Percentiles rank a stretch among this genome's conserved stretches.
These are phyloP conservation scores for Aspergillus pseudoviridinutans DNA, from an alignment of 2,329 filamentous ascomycete species.

Conservation along the genomic window DNA sequence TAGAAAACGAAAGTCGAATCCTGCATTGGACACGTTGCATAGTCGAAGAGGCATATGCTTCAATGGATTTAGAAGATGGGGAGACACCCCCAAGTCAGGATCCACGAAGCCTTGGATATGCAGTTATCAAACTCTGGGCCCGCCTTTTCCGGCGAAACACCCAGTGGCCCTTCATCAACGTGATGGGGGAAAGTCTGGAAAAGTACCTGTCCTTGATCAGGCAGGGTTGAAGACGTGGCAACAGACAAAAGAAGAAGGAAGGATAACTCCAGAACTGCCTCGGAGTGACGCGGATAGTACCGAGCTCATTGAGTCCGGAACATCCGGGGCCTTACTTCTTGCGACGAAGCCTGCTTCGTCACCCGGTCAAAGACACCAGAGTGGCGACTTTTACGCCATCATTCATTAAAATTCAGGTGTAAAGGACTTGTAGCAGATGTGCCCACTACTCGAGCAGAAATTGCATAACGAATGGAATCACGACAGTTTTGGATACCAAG, in stretches of 20 bases:
- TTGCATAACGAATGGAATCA: background rate
- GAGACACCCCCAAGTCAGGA: constrained; percentile 21
- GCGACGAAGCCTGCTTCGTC: background rate
- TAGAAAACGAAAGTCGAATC: constrained; percentile 31
- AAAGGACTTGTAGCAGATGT: background rate
- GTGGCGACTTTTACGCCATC: too few species aligned
- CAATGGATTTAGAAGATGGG: constrained; percentile 26
- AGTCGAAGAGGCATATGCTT: constrained; percentile 30
- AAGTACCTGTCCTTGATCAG: constrained; percentile 24
- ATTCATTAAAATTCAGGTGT: background rate
- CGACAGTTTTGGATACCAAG: background rate
- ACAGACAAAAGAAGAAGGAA: background rate
- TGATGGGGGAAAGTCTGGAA: constrained; percentile 28
- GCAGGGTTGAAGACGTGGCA: constrained; percentile 4
- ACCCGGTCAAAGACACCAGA: background rate
- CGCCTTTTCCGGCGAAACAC: constrained; percentile 30
- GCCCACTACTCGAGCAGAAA: background rate
- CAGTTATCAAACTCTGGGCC: constrained; percentile 29
- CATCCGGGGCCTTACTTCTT: background rate
- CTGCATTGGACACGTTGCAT: constrained; percentile 31
- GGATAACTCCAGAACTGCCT: background rate
- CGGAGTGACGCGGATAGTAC: background rate
- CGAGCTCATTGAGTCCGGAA: background rate
- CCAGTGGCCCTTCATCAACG: constrained; percentile 33
- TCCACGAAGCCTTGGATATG: constrained; percentile 23